These are phyloP conservation scores for Scheffersomyces titani DNA, from an alignment of 1,139 yeast species.

Conservation along the genomic window DNA sequence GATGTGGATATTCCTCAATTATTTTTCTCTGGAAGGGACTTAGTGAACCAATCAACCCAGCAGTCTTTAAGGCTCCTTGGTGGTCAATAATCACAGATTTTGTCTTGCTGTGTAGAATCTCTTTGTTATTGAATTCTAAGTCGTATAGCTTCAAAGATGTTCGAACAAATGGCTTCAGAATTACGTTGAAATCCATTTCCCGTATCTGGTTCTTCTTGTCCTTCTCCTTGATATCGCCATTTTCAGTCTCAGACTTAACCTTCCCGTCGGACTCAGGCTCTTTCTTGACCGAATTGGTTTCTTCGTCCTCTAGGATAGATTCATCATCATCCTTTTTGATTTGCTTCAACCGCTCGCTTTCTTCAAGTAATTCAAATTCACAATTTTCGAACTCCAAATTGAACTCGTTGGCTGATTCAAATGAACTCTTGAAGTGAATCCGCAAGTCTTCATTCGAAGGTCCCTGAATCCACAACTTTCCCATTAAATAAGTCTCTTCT, in stretches of 20 bases:
- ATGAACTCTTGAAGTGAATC: constrained; percentile 37
- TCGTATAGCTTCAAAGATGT: constrained; percentile 19
- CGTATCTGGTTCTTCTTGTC: constrained; percentile 4
- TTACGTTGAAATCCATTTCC: constrained; percentile 13
- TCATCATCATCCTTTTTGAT: constrained; percentile 11
- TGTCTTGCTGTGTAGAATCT: constrained; percentile 14
- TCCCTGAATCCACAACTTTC: constrained; percentile 92
- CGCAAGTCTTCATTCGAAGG: constrained; percentile 68
- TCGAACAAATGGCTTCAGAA: constrained; percentile 19
- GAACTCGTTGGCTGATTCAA: constrained; percentile 25
- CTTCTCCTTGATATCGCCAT: constrained; percentile 12
- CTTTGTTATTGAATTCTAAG: constrained; percentile 18
- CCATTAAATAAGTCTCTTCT: constrained; percentile 76
- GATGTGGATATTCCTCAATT: constrained; percentile 65
- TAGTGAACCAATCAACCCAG: constrained; percentile 24
- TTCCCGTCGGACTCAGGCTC: constrained; percentile 3
- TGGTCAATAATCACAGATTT: constrained; percentile 31
- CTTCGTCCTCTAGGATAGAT: constrained; percentile 8
- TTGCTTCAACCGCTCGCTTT: constrained; percentile 3
- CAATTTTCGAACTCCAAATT: constrained; percentile 1
- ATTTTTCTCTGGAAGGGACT: constrained; percentile 60
- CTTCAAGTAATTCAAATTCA: constrained; percentile 8
- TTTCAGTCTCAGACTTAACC: constrained; percentile 9
- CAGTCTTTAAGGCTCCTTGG: constrained; percentile 43
- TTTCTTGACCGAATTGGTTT: constrained; percentile 8